Conservation (phyloP, 108 stramenopile genomes). For the Asterionellopsis glacialis region DNA sequence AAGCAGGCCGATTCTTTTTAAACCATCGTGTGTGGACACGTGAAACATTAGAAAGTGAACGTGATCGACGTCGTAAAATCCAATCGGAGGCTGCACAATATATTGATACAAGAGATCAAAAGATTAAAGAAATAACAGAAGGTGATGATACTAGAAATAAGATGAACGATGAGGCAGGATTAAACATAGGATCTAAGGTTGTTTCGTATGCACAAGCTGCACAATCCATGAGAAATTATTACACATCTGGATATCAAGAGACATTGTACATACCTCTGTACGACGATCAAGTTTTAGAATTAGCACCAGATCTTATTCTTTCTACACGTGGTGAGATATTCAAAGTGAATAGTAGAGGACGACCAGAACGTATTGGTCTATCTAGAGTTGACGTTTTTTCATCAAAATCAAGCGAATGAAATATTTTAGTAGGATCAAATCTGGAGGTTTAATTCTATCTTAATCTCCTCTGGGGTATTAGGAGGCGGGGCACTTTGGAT, state of each 20-base stretch:
- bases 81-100: not conserved
- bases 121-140: not conserved
- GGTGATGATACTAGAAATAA: not conserved
- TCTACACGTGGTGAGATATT: not conserved
- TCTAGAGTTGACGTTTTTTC: too few species aligned
- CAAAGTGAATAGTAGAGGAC: not conserved
- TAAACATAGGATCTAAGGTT: not conserved
- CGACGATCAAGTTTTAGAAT: constrained; percentile 4
- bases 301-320: not conserved
- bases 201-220: not conserved
- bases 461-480: too few species aligned
- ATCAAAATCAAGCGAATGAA: too few species aligned
- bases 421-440: too few species aligned
- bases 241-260: not conserved
- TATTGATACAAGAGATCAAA: not conserved
- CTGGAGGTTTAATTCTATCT: too few species aligned
- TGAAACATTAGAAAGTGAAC: not conserved
- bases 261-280: not conserved
- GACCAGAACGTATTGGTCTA: not conserved
- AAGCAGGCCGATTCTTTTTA: not conserved
- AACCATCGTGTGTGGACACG: constrained; percentile 5
- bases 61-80: not conserved
- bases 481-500: too few species aligned
- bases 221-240: not conserved
- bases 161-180: too few species aligned